Percentiles rank a stretch among this genome's conserved stretches.
Evolutionary conservation across 2,329 filamentous ascomycete species (phyloP).

Genomic region (Lachnellula willkommii): DNA sequence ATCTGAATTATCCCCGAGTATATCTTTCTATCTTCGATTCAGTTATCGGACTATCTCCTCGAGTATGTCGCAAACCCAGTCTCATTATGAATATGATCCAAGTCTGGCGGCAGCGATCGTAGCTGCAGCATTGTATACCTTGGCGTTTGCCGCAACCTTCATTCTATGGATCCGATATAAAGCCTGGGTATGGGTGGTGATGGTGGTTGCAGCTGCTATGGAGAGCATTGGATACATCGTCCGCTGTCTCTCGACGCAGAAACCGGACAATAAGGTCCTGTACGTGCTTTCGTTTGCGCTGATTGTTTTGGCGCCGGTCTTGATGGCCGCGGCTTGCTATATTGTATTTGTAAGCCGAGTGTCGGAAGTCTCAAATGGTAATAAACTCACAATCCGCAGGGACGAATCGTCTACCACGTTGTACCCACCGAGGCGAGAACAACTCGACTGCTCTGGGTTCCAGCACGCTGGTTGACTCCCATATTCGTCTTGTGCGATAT

Average conservation of each 20-base stretch:
- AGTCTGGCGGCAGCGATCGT: conserved; percentile 29
- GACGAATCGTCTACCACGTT: conserved; percentile 29
- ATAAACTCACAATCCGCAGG: conserved; percentile 3
- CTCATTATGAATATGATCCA: conserved; percentile 26
- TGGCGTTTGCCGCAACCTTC: conserved; percentile 25
- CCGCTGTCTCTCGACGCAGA: conserved; percentile 15
- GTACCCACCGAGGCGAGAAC: conserved; percentile 22
- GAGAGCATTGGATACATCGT: conserved; percentile 23
- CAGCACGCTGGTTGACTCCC: conserved; percentile 25
- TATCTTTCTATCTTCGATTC: no score
- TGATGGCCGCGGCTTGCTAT: conserved; percentile 32
- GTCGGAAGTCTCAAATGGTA: background rate
- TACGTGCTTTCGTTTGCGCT: conserved; percentile 28
- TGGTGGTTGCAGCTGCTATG: conserved; percentile 30
- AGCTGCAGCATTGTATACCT: conserved; percentile 27
- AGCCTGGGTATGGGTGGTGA: conserved; percentile 31
- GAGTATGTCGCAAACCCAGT: background rate
- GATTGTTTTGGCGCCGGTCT: conserved; percentile 30
- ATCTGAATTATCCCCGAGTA: no score
- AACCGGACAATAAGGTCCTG: conserved; percentile 12
- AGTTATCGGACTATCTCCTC: conserved; percentile 26
- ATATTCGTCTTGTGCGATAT: conserved; percentile 28
- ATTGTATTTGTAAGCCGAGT: conserved; percentile 26
- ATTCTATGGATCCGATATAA: conserved; percentile 32
- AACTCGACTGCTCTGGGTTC: conserved; percentile 22